Conservation (phyloP, 371 early-diverging fungal genomes). For the Mortierella sp. region DNA sequence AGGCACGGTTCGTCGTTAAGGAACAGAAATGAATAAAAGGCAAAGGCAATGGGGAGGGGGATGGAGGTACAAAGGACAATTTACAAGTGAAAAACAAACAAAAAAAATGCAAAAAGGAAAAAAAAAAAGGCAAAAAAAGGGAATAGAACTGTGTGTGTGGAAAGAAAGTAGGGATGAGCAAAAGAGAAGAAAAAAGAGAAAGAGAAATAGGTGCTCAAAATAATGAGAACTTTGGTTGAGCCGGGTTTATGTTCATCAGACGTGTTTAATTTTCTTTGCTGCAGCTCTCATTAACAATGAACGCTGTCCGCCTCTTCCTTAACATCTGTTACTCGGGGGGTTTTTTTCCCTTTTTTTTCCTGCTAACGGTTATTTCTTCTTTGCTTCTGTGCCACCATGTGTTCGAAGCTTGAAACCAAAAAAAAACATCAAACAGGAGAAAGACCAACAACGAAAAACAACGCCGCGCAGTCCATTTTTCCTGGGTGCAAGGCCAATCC, state of each 20-base stretch:
- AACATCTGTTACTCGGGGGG: too few species aligned
- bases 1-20: neutral
- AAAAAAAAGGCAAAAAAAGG: neutral
- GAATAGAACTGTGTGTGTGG: neutral
- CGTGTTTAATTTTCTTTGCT: neutral
- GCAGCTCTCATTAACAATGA: neutral
- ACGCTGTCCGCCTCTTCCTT: neutral
- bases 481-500: neutral
- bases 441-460: neutral
- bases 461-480: neutral
- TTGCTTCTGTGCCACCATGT: neutral
- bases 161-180: neutral
- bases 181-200: neutral
- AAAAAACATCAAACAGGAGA: too few species aligned
- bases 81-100: neutral
- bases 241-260: too few species aligned
- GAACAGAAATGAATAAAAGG: slow-evolving; percentile 3
- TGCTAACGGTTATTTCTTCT: neutral
- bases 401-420: too few species aligned
- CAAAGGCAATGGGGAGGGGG: neutral
- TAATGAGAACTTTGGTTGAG: too few species aligned
- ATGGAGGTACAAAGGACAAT: neutral
- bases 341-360: neutral
- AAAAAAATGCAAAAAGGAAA: neutral
- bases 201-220: too few species aligned